A percentile compares a stretch with the other conserved stretches of the same genome.
Evolutionary conservation across 208 protist species (phyloP).

Genomic region (Leishmania tropica): DNA sequence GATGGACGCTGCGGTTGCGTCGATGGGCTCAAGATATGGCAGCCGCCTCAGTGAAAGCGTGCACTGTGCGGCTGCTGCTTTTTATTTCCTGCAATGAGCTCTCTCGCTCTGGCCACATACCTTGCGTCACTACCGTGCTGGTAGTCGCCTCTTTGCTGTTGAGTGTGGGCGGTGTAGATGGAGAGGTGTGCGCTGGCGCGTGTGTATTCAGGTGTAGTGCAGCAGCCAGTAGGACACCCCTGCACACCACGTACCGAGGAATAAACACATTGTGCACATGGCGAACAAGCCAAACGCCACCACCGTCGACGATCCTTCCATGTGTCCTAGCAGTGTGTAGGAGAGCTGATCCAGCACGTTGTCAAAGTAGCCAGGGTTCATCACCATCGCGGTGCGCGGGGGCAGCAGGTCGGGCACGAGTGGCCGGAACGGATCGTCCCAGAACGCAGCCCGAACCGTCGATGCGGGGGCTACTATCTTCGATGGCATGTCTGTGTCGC

Average conservation of each 20-base stretch:
- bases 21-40: background rate
- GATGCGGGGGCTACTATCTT: slow-evolving; percentile 18
- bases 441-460: slow-evolving; percentile 22
- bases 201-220: slow-evolving; percentile 5
- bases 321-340: slow-evolving; percentile 38
- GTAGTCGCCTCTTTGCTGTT: background rate
- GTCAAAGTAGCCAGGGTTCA: slow-evolving; percentile 66
- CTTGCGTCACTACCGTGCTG: background rate
- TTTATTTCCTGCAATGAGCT: background rate
- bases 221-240: slow-evolving; percentile 20
- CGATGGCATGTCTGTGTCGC: slow-evolving; percentile 13
- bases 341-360: slow-evolving; percentile 29
- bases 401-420: slow-evolving; percentile 35
- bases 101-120: background rate
- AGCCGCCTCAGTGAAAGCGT: background rate
- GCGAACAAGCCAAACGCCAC: slow-evolving; percentile 17
- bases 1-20: background rate
- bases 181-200: background rate
- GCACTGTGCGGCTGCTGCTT: background rate
- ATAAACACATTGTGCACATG: slow-evolving; percentile 10
- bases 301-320: slow-evolving; percentile 17
- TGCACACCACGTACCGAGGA: slow-evolving; percentile 20
- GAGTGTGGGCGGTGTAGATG: background rate
- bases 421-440: slow-evolving; percentile 51
- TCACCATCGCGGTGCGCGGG: slow-evolving; percentile 36